Evolutionary conservation across 2,329 filamentous ascomycete species (phyloP).

Genomic region (Botrytis elliptica): DNA sequence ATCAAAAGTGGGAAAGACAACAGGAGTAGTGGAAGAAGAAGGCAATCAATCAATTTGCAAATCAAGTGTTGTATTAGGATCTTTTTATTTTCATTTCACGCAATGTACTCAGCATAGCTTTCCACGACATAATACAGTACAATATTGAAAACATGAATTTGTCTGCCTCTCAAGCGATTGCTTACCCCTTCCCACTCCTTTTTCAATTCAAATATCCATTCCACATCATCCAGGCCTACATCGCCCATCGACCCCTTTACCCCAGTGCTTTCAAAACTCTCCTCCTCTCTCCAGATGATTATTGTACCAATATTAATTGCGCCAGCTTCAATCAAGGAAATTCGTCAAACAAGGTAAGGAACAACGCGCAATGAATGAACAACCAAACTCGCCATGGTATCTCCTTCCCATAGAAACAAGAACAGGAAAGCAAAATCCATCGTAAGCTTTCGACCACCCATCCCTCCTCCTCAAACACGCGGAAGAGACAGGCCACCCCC

Average conservation of each 20-base stretch:
- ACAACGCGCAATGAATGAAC: not conserved
- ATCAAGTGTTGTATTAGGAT: not conserved
- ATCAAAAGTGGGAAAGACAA: not conserved
- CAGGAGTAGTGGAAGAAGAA: not conserved
- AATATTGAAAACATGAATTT: not conserved
- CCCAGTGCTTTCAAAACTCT: not conserved
- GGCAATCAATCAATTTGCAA: not conserved
- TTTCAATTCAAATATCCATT: not conserved
- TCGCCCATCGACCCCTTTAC: not conserved
- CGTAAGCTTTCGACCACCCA: not conserved
- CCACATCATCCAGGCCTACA: not conserved
- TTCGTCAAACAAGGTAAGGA: conserved; percentile 1
- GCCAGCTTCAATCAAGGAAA: not conserved
- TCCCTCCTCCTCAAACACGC: not conserved
- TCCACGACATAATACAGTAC: not conserved
- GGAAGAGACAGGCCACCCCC: not conserved
- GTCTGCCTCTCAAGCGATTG: not conserved
- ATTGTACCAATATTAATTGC: not conserved
- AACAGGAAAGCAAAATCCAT: not conserved
- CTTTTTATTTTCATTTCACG: not conserved
- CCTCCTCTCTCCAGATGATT: not conserved
- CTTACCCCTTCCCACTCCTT: not conserved
- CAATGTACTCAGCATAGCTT: not conserved
- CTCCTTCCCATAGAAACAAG: conserved; percentile 2
- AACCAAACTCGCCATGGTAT: conserved; percentile 6